Conservation (phyloP, 2,329 filamentous ascomycete genomes). For the Xenoacremonium recifei region DNA sequence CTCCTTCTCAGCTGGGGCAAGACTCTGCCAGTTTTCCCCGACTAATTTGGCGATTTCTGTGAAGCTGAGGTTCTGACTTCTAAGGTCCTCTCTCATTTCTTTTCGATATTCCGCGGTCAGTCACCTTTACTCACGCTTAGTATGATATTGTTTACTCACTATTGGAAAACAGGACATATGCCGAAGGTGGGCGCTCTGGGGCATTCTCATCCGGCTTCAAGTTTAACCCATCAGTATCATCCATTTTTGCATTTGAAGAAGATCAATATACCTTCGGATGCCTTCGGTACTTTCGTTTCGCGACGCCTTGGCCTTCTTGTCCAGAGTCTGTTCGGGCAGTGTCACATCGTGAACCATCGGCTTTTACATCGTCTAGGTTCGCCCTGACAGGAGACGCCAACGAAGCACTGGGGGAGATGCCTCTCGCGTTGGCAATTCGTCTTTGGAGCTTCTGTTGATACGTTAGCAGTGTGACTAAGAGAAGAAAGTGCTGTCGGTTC, state of each 20-base stretch:
- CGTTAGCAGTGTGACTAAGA: conserved; percentile 5
- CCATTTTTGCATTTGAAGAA: too few species aligned
- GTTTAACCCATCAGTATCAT: too few species aligned
- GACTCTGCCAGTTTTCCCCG: conserved; percentile 77
- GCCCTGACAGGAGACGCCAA: conserved; percentile 48
- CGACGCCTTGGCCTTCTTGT: conserved; percentile 42
- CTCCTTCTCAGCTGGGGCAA: conserved; percentile 66
- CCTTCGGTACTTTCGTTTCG: conserved; percentile 73
- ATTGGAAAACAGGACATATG: conserved; percentile 84
- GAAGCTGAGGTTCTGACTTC: conserved; percentile 74
- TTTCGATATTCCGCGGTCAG: background rate
- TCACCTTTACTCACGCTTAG: background rate
- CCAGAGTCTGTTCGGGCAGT: conserved; percentile 45
- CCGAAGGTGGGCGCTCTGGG: conserved; percentile 76
- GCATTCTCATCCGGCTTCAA: conserved; percentile 73
- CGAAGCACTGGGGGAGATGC: conserved; percentile 54
- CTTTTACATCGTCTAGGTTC: conserved; percentile 53
- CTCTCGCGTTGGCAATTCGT: conserved; percentile 73
- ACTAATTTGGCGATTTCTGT: conserved; percentile 82
- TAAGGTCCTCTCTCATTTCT: conserved; percentile 77
- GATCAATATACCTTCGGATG: conserved; percentile 68
- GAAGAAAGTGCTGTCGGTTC: conserved; percentile 29
- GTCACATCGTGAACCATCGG: conserved; percentile 53
- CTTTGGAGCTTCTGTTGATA: conserved; percentile 74
- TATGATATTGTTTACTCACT: conserved; percentile 51